Conservation (phyloP, 768 basidiomycete genomes). For the Rickenella mellea region DNA sequence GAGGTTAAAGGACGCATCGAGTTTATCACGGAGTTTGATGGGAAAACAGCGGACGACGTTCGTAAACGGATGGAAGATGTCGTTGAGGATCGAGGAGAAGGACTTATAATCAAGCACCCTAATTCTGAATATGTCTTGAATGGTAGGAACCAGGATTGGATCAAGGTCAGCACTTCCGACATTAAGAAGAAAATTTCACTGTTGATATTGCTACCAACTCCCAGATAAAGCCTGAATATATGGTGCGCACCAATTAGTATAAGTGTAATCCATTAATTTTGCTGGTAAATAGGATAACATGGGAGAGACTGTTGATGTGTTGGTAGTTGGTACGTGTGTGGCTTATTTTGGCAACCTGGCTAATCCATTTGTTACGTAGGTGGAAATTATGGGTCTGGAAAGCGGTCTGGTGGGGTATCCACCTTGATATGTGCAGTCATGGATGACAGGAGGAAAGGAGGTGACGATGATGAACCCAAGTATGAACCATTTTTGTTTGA, state of each 20-base stretch:
- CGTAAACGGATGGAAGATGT: slow-evolving; percentile 71
- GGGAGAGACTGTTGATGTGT: slow-evolving; percentile 86
- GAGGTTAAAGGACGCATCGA: slow-evolving; percentile 76
- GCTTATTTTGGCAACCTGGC: background rate
- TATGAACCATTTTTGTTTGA: slow-evolving; percentile 26
- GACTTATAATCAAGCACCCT: slow-evolving; percentile 85
- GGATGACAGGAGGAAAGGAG: slow-evolving; percentile 52
- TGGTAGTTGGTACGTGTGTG: slow-evolving; percentile 66
- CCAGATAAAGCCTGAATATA: slow-evolving; percentile 80
- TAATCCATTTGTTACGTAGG: slow-evolving; percentile 29
- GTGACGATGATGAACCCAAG: slow-evolving; percentile 58
- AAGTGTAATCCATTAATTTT: background rate
- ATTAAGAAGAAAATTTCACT: background rate
- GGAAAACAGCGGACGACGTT: slow-evolving; percentile 75
- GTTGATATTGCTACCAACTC: background rate
- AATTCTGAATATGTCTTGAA: slow-evolving; percentile 74
- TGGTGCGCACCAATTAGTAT: slow-evolving; percentile 35
- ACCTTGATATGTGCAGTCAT: slow-evolving; percentile 83
- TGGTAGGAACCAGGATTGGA: slow-evolving; percentile 85
- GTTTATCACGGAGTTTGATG: slow-evolving; percentile 60
- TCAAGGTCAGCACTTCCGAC: slow-evolving; percentile 50
- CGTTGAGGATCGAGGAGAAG: slow-evolving; percentile 83
- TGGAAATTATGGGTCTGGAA: slow-evolving; percentile 82
- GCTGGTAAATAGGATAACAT: slow-evolving; percentile 62
- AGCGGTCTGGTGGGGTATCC: slow-evolving; percentile 81